phyloP scores from a whole-genome alignment of 345 rosid species.

The Salix caprea region DNA sequence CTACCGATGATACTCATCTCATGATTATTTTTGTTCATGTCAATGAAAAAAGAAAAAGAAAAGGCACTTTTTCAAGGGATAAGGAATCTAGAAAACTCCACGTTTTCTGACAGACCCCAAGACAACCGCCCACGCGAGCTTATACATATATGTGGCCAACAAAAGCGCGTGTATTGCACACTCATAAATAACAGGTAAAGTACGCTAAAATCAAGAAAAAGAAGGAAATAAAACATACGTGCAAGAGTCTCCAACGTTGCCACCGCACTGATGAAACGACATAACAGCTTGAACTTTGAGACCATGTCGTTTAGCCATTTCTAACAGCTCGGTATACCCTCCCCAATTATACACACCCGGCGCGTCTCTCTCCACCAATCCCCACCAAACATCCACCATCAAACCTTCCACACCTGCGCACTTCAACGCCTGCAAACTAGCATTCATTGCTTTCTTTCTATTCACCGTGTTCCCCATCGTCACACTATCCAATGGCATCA shows the following conservation, averaged over 20 bases:
- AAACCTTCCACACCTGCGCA: constrained; percentile 95
- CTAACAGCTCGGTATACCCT: constrained; percentile 75
- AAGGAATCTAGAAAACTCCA: background rate
- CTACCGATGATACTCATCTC: too few species aligned
- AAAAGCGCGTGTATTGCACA: background rate
- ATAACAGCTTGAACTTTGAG: constrained; percentile 97
- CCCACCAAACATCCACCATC: constrained; percentile 99
- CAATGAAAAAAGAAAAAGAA: background rate
- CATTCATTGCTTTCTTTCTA: constrained; percentile 90
- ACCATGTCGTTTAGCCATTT: constrained; percentile 84
- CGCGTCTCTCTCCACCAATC: constrained; percentile 83
- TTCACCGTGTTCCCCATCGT: constrained; percentile 72
- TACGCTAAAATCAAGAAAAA: background rate
- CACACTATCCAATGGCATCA: constrained; percentile 99
- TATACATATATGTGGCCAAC: background rate
- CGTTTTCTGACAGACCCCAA: background rate
- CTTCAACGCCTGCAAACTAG: constrained; percentile 86
- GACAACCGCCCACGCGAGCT: background rate
- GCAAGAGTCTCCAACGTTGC: constrained; percentile 97
- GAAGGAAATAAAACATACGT: constrained; percentile 36
- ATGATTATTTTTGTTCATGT: background rate
- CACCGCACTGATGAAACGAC: constrained; percentile 99
- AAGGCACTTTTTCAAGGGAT: background rate
- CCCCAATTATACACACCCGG: constrained; percentile 94
- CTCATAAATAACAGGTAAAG: background rate